phyloP scores from a whole-genome alignment of 345 rosid genomes.

The Trapa incisa region DNA sequence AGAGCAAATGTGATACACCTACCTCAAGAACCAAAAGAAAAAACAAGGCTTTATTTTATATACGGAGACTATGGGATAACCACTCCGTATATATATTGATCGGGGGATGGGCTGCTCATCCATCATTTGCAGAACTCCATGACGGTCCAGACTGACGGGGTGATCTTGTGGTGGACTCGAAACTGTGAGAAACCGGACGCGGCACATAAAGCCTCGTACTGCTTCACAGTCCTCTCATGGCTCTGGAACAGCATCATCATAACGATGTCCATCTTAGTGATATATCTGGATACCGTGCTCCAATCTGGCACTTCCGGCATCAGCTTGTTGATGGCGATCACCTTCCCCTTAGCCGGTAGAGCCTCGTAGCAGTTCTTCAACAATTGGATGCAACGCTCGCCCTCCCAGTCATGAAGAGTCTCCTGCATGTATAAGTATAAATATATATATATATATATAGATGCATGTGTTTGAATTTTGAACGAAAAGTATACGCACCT shows the following conservation, averaged over 20 bases:
- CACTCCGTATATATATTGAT: too few species aligned
- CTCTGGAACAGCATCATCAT: slow-evolving; percentile 10
- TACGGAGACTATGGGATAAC: too few species aligned
- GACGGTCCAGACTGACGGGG: slow-evolving; percentile 3
- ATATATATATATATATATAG: too few species aligned
- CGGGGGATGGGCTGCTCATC: too few species aligned
- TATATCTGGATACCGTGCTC: slow-evolving; percentile 6
- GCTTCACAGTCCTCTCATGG: slow-evolving; percentile 13
- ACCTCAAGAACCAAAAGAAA: too few species aligned
- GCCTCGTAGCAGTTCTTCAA: slow-evolving; percentile 18
- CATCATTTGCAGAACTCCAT: slow-evolving; percentile 12
- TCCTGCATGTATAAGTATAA: neutral
- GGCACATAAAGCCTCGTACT: slow-evolving; percentile 8
- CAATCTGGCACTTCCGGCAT: slow-evolving; percentile 11
- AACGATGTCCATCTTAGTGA: neutral
- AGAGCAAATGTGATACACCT: too few species aligned
- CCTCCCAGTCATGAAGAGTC: slow-evolving; percentile 15
- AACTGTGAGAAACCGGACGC: slow-evolving; percentile 11
- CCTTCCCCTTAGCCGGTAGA: slow-evolving; percentile 10
- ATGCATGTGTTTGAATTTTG: neutral
- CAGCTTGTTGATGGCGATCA: neutral
- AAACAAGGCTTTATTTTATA: too few species aligned
- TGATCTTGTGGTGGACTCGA: neutral
- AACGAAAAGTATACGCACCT: slow-evolving; percentile 8
- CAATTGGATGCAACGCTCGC: slow-evolving; percentile 9